phyloP scores from a whole-genome alignment of 1,139 yeast genomes.

The Scheffersomyces illinoinensis region DNA sequence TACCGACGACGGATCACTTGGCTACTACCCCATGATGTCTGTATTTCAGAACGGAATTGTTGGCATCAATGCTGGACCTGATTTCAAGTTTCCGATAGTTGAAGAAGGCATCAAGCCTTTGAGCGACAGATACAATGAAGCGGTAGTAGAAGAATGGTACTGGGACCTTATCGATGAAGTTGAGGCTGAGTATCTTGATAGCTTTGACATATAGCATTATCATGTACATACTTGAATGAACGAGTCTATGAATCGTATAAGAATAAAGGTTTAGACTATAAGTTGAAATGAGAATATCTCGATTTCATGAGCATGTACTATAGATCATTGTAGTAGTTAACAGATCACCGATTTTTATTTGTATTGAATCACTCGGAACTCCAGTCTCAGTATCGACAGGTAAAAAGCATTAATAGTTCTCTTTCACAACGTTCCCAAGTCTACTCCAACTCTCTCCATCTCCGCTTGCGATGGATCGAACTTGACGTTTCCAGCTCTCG shows the following conservation, averaged over 20 bases:
- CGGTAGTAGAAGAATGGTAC: conserved; percentile 76
- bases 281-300: background rate
- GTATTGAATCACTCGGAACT: background rate
- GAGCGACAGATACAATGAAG: conserved; percentile 63
- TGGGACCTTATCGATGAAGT: conserved; percentile 87
- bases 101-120: conserved; percentile 46
- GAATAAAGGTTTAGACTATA: no score
- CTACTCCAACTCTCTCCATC: conserved; percentile 20
- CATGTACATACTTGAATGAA: background rate
- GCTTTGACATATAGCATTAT: conserved; percentile 28
- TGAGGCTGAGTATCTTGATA: conserved; percentile 63
- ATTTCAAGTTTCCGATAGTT: conserved; percentile 49
- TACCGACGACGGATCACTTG: conserved; percentile 80
- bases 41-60: conserved; percentile 82
- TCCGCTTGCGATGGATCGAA: conserved; percentile 5
- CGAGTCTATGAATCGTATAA: background rate
- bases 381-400: background rate
- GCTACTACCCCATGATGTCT: conserved; percentile 89
- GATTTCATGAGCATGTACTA: background rate
- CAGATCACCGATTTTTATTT: no score
- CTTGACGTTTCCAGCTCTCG: conserved; percentile 9
- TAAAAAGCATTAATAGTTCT: background rate
- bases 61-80: conserved; percentile 66
- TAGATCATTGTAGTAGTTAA: no score
- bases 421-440: conserved; percentile 7